Evolutionary conservation across 305 asterid species (phyloP).

Genomic region (Fraxinus latifolia): DNA sequence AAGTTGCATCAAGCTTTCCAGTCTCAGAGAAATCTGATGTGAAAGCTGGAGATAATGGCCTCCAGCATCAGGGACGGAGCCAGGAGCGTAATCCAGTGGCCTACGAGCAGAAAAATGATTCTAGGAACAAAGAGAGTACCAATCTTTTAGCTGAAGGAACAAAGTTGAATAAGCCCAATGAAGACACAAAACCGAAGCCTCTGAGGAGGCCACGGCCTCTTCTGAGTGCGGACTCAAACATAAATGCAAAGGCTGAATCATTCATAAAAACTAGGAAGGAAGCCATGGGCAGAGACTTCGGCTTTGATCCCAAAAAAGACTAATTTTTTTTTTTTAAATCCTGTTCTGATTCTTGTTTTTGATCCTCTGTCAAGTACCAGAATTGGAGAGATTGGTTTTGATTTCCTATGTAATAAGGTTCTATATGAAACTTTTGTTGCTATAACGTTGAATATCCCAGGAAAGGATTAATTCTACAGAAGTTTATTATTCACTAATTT

Average conservation of each 20-base stretch:
- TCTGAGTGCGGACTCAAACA: conserved; percentile 36
- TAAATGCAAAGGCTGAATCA: conserved; percentile 51
- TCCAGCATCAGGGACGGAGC: neutral
- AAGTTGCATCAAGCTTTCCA: conserved; percentile 20
- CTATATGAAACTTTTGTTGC: neutral
- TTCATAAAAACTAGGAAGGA: conserved; percentile 53
- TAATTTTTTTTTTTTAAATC: neutral
- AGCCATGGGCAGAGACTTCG: conserved; percentile 33
- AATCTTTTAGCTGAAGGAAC: conserved; percentile 1
- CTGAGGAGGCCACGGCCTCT: conserved; percentile 25
- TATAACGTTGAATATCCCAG: neutral
- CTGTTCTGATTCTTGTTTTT: conserved; percentile 12
- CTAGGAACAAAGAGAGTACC: conserved; percentile 14
- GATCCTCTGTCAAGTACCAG: conserved; percentile 10
- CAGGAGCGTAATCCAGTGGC: conserved; percentile 9
- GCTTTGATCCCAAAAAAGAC: neutral
- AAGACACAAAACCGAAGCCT: conserved; percentile 6
- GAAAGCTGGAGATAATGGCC: neutral
- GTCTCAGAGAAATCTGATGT: conserved; percentile 7
- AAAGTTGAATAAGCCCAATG: conserved; percentile 6
- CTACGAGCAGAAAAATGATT: conserved; percentile 2
- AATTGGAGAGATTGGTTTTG: neutral
- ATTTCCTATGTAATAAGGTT: neutral
- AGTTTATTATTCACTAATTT: neutral
- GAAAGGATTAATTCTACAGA: neutral